A percentile compares a stretch with the other conserved stretches of the same genome.
Conservation (phyloP, 1,139 yeast species). For the Yamadazyma siamensis region DNA sequence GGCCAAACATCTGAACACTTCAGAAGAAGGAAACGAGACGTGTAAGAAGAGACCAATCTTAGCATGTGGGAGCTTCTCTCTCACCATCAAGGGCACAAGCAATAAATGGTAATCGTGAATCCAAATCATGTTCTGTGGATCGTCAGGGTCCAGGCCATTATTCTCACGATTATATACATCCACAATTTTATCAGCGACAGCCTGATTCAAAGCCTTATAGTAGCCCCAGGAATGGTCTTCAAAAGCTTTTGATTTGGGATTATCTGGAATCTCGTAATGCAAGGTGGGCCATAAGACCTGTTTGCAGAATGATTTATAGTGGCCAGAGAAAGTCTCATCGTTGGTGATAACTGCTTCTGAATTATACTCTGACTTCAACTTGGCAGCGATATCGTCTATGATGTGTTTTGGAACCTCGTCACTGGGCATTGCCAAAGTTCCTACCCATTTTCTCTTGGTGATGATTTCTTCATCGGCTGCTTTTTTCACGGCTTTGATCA, state of each 20-base stretch:
- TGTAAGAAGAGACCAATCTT: conserved; percentile 90
- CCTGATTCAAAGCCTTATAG: conserved; percentile 71
- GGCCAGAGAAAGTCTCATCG: conserved; percentile 83
- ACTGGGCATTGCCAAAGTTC: conserved; percentile 87
- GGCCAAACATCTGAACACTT: conserved; percentile 91
- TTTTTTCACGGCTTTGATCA: conserved; percentile 76
- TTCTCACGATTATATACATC: conserved; percentile 52
- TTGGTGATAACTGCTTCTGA: conserved; percentile 69
- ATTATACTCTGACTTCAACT: conserved; percentile 44
- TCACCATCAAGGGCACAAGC: conserved; percentile 80
- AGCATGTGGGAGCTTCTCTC: conserved; percentile 74
- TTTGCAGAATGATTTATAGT: conserved; percentile 85
- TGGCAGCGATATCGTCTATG: conserved; percentile 44
- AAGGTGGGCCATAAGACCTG: conserved; percentile 96
- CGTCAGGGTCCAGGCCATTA: conserved; percentile 43
- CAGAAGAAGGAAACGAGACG: conserved; percentile 93
- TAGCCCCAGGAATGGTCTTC: conserved; percentile 94
- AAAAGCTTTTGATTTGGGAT: conserved; percentile 89
- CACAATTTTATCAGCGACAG: conserved; percentile 74
- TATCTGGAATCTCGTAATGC: conserved; percentile 95
- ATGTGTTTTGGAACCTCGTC: conserved; percentile 67
- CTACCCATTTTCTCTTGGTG: conserved; percentile 68
- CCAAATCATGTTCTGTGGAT: conserved; percentile 65
- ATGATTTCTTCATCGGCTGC: conserved; percentile 50
- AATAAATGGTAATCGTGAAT: conserved; percentile 90